Evolutionary conservation across 78 protist species (phyloP), one percentile per base, ranked within the genome.

Genomic region (Isochrysis galbana): DNA sequence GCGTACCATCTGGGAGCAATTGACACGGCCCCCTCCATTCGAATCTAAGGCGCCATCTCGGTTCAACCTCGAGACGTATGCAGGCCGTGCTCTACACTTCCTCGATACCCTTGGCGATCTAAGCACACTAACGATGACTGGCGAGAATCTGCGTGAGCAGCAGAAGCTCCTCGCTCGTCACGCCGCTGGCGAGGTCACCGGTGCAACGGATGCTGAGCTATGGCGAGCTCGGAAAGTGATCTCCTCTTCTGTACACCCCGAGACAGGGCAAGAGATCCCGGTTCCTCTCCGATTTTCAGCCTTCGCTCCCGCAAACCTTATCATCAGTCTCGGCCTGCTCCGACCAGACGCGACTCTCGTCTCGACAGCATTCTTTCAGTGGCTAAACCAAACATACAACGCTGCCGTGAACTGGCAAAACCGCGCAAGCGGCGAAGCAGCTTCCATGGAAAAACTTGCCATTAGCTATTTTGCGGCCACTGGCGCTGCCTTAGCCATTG

Each of bases 241-340:
- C 34, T 4, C 25, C 46, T 17, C 84, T 7, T 0, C 32, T 10
- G 23, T 39, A 2, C 84, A 39, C 46, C 46, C 46, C 25, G 84
- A 77, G 46, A 77, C 47, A 32, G 84, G 84, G 14, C 48, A 17
- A 32, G 14, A 39, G 32, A 14, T 77, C 29, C 46, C 46, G 23
- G 44, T 46, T 41, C 84, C 84, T 26, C 39, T 77, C 23, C 84
- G 84, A 41, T 77, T 77, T 46, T 5, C 84, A 32, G 45, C 47
- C 47, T 77, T 77, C 46, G 84, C 84, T 25, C 47, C 45, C 47
- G 84, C 46, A 25, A 77, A 77, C 46, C 84, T 77, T 46, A 22
- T 77, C 84, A 77, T 77, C 84, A 39, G 84, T 29, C 29, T 46
- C 34, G 84, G 84, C 36, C 84, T 77, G 84, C 84, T 77, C 34